A percentile compares a stretch with the other conserved stretches of the same genome.
Evolutionary conservation across 2,329 filamentous ascomycete species (phyloP).

Genomic region (Neurospora crassa): DNA sequence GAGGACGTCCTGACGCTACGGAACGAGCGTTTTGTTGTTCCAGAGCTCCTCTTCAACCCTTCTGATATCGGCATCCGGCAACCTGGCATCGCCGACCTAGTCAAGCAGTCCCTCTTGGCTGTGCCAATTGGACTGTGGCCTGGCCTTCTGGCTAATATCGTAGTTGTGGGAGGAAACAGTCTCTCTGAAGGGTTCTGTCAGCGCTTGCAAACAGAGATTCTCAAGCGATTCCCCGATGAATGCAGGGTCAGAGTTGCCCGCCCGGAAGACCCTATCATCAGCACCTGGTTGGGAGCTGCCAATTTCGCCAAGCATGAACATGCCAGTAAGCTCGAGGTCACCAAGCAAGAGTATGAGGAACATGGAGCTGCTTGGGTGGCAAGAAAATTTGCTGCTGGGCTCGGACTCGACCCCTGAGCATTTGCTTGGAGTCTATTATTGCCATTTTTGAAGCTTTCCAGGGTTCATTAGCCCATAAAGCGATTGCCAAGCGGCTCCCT

Average conservation of each 20-base stretch:
- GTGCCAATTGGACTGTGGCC: slow-evolving; percentile 80
- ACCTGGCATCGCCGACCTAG: slow-evolving; percentile 70
- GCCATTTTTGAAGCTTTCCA: background rate
- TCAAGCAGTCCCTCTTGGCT: slow-evolving; percentile 65
- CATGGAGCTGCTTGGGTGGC: slow-evolving; percentile 66
- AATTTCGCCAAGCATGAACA: slow-evolving; percentile 61
- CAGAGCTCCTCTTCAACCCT: slow-evolving; percentile 83
- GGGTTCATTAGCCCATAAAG: background rate
- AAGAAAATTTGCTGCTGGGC: slow-evolving; percentile 52
- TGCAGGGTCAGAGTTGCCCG: slow-evolving; percentile 66
- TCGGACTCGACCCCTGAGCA: slow-evolving; percentile 16
- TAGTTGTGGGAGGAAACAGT: slow-evolving; percentile 81
- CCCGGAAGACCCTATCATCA: slow-evolving; percentile 64
- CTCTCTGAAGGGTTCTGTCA: slow-evolving; percentile 73
- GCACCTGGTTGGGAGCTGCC: slow-evolving; percentile 80
- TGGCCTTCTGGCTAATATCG: slow-evolving; percentile 72
- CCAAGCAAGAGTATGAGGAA: slow-evolving; percentile 84
- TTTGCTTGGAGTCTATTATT: background rate
- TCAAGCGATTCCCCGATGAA: slow-evolving; percentile 62
- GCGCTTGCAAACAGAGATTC: slow-evolving; percentile 66
- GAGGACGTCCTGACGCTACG: slow-evolving; percentile 82
- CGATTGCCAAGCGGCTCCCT: background rate
- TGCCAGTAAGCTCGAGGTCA: slow-evolving; percentile 63
- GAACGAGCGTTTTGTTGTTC: slow-evolving; percentile 85
- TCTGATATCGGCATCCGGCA: slow-evolving; percentile 77